A percentile compares a stretch with the other conserved stretches of the same genome.
Evolutionary conservation across 768 basidiomycete species (phyloP).

Genomic region (Infundibulicybe gibba): DNA sequence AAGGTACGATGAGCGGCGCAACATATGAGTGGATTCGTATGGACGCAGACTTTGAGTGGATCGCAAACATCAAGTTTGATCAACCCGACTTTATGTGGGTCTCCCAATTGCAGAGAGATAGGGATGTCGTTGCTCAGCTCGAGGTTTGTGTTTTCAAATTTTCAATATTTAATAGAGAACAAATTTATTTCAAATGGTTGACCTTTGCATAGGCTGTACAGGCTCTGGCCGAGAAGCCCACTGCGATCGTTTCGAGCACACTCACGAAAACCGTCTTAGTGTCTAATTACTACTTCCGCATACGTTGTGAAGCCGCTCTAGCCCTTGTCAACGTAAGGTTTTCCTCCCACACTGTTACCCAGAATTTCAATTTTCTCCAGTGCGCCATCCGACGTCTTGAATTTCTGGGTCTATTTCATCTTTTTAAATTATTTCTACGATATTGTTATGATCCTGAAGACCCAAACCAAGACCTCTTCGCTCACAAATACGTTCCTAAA

Average conservation of each 20-base stretch:
- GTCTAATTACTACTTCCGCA: conserved; percentile 92
- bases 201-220: conserved; percentile 68
- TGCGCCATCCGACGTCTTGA: conserved; percentile 82
- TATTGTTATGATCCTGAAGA: conserved; percentile 91
- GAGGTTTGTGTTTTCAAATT: conserved; percentile 58
- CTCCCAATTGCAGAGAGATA: conserved; percentile 89
- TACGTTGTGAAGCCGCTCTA: conserved; percentile 90
- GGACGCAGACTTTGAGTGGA: conserved; percentile 99
- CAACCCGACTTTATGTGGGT: conserved; percentile 99
- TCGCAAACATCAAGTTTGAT: conserved; percentile 86
- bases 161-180: background rate
- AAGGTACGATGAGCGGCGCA: conserved; percentile 88
- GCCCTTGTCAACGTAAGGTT: conserved; percentile 74
- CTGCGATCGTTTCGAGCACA: conserved; percentile 83
- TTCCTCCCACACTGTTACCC: conserved; percentile 1
- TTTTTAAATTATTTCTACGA: conserved; percentile 91
- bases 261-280: conserved; percentile 93
- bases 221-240: conserved; percentile 79
- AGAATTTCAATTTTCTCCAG: conserved; percentile 34
- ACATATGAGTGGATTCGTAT: conserved; percentile 99
- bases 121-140: conserved; percentile 95
- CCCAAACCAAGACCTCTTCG: conserved; percentile 76
- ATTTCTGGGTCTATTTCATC: conserved; percentile 89
- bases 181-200: background rate
- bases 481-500: conserved; percentile 87